Conservation (phyloP, 2,329 filamentous ascomycete genomes). For the Alternaria postmessia region DNA sequence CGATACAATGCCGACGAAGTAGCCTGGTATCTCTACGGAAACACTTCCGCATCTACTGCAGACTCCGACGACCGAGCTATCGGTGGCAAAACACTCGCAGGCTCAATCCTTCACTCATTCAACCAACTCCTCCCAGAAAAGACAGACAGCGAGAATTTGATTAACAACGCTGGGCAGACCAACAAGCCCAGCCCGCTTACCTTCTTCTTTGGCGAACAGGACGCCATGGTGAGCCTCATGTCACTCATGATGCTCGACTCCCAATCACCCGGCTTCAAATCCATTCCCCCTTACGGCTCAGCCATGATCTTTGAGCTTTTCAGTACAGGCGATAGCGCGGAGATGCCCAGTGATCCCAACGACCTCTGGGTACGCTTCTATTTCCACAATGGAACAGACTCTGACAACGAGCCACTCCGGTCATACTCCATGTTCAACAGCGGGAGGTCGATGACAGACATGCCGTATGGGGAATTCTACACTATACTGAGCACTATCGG, state of each 20-base stretch:
- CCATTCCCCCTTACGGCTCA: constrained; percentile 41
- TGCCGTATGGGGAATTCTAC: constrained; percentile 62
- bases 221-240: constrained; percentile 44
- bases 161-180: constrained; percentile 7
- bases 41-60: constrained; percentile 45
- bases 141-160: constrained; percentile 8
- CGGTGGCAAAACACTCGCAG: constrained; percentile 42
- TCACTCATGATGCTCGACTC: constrained; percentile 37
- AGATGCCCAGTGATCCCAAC: constrained; percentile 49
- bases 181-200: constrained; percentile 54
- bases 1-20: constrained; percentile 60
- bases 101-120: constrained; percentile 37
- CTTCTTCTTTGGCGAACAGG: constrained; percentile 49
- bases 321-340: constrained; percentile 48
- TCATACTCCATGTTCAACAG: constrained; percentile 62
- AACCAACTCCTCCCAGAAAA: constrained; percentile 23
- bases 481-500: constrained; percentile 55
- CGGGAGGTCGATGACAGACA: constrained; percentile 55
- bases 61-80: constrained; percentile 37
- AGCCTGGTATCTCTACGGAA: constrained; percentile 54
- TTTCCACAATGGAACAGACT: constrained; percentile 64
- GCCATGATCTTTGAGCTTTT: constrained; percentile 56
- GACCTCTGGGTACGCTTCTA: constrained; percentile 65
- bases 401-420: constrained; percentile 47
- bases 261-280: constrained; percentile 27